phyloP scores from a whole-genome alignment of 371 early-diverging fungal genomes.

The Rhizopus microsporus region DNA sequence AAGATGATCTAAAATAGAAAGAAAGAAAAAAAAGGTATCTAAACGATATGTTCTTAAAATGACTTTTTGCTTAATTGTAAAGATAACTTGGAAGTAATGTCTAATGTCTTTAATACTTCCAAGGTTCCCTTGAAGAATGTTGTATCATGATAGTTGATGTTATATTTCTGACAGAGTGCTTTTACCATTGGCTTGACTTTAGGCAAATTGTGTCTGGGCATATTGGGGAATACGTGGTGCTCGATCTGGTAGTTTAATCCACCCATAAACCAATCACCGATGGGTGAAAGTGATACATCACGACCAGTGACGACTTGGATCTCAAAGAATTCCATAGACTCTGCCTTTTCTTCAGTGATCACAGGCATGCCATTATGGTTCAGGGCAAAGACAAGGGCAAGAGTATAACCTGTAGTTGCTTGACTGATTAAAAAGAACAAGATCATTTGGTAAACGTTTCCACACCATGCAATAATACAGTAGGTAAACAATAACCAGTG shows the following conservation, averaged over 20 bases:
- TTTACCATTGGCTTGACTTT: conserved; percentile 68
- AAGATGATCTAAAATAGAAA: not conserved
- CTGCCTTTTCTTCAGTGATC: conserved; percentile 69
- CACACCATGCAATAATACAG: conserved; percentile 57
- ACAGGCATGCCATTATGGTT: conserved; percentile 93
- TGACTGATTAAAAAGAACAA: conserved; percentile 73
- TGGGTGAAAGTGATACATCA: conserved; percentile 63
- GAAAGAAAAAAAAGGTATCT: not conserved
- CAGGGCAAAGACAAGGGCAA: conserved; percentile 81
- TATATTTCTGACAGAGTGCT: conserved; percentile 72
- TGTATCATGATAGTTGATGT: conserved; percentile 72
- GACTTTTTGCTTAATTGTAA: conserved; percentile 53
- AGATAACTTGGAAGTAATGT: conserved; percentile 60
- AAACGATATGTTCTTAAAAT: conserved; percentile 22
- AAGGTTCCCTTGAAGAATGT: conserved; percentile 68
- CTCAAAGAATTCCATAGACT: conserved; percentile 75
- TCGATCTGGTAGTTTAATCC: conserved; percentile 87
- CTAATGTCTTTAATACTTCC: conserved; percentile 72
- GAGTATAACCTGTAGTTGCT: conserved; percentile 73
- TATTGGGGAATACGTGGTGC: conserved; percentile 79
- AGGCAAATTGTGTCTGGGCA: conserved; percentile 78
- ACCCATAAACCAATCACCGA: conserved; percentile 84
- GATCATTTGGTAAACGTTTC: conserved; percentile 54
- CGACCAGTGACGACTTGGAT: conserved; percentile 82
- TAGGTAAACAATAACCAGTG: conserved; percentile 77